A percentile compares a stretch with the other conserved stretches of the same genome.
Evolutionary conservation across 177 flowering plant species (phyloP).

Genomic region (Vitis hybrid): DNA sequence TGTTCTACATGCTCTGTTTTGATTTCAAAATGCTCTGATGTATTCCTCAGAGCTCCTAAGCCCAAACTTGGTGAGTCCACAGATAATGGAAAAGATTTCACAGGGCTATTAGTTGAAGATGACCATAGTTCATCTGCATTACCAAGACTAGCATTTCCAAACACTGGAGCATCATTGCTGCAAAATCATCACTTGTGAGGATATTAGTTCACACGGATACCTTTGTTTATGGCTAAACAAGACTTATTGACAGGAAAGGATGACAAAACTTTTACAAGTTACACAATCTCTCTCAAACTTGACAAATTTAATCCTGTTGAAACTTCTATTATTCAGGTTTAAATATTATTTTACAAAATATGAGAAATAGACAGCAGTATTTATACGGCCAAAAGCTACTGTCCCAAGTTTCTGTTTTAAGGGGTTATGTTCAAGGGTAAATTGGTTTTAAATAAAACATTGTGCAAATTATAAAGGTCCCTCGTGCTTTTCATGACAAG

Average conservation of each 20-base stretch:
- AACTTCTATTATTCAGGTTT: too few species aligned
- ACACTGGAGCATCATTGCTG: constrained; percentile 68
- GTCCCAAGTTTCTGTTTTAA: too few species aligned
- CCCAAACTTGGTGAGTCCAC: constrained; percentile 34
- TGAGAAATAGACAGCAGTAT: too few species aligned
- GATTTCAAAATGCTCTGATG: constrained; percentile 29
- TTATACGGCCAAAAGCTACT: too few species aligned
- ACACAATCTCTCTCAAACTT: background rate
- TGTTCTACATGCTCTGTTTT: constrained; percentile 30
- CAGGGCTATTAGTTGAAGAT: constrained; percentile 44
- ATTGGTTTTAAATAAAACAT: too few species aligned
- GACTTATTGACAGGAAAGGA: background rate
- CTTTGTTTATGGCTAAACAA: background rate
- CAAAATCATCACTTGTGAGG: constrained; percentile 64
- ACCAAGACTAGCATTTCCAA: constrained; percentile 49
- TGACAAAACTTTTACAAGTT: background rate
- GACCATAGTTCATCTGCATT: constrained; percentile 72
- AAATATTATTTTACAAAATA: too few species aligned
- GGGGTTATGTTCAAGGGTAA: too few species aligned
- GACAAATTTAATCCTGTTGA: too few species aligned
- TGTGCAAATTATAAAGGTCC: too few species aligned
- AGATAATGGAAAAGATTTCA: constrained; percentile 33
- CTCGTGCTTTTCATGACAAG: too few species aligned
- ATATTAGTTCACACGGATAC: constrained; percentile 44
- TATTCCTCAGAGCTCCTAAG: constrained; percentile 21